phyloP scores from a whole-genome alignment of 2,329 filamentous ascomycete genomes.

The Paracorniculantispora psalliotae region DNA sequence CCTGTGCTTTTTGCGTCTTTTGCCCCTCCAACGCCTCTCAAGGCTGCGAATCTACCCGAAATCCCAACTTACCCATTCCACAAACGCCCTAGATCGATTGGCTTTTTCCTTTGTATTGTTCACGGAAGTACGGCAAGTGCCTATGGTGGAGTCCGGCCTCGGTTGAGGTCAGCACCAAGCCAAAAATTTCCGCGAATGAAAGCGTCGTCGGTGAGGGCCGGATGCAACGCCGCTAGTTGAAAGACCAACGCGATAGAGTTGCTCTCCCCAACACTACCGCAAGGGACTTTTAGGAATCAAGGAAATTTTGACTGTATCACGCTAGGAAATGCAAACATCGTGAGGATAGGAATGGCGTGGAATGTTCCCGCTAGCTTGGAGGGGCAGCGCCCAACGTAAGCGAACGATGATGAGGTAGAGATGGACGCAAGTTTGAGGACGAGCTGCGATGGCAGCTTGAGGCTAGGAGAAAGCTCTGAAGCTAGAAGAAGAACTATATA shows the following conservation, averaged over 20 bases:
- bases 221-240: background rate
- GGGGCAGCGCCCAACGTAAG: background rate
- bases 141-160: background rate
- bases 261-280: too few species aligned
- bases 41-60: background rate
- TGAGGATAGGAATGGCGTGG: background rate
- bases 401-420: background rate
- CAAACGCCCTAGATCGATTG: background rate
- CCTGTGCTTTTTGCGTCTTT: too few species aligned
- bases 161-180: background rate
- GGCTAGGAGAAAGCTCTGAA: too few species aligned
- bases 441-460: too few species aligned
- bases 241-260: background rate
- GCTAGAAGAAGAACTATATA: background rate
- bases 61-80: background rate
- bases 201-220: background rate
- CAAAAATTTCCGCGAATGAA: background rate
- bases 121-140: background rate
- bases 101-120: too few species aligned
- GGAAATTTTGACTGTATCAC: background rate
- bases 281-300: too few species aligned
- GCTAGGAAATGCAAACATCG: too few species aligned
- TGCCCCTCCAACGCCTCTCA: background rate
- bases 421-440: background rate
- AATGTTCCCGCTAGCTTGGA: background rate